Evolutionary conservation across 2,329 filamentous ascomycete species (phyloP), one percentile per base, ranked within the genome.

Genomic region (Curvularia sp.): DNA sequence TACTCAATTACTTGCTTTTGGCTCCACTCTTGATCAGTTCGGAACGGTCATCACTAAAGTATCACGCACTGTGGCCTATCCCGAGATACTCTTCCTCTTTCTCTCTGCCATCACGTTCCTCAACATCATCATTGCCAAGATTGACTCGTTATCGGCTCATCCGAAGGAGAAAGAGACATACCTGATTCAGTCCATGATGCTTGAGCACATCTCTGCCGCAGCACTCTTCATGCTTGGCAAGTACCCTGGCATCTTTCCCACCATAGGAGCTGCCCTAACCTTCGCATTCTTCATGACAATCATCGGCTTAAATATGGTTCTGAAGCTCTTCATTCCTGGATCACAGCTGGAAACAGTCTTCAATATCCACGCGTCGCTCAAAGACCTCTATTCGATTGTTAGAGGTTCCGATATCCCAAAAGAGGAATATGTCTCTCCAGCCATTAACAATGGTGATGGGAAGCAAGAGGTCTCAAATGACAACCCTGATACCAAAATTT

Each of bases 381-480:
- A 49, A 13, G 47, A 59, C 3, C 47, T 61, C 27, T 59, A 47
- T 13, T n/a, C 49, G 7, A 34, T 49, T 21, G 25, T 34, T 5
- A 39, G 13, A 39, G 45, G 23, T 8, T 27, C n/a, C 5, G 38
- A 41, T 1, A 13, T 57, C 13, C 43, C 49, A 18, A 25, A 13
- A 13, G 41, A 32, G 9, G 38, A 34, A 23, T 5, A 34, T 3
- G 3, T 12, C 12, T n/a, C 38, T 4, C 2, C 3, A 15, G 19
- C 19, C 34, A 19, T 1, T 8, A 28, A 28, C 10, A 3, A 45
- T 3, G n/a, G 21, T 6, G 45, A 50, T 6, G 5, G 15, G 8
- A 13, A 42, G n/a, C 27, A 23, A 10, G 10, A 7, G 27, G 27
- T 3, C 10, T 6, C 15, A 7, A 5, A 18, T 4, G 13, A 36